Evolutionary conservation across 176 grass and related monocot species (phyloP), one percentile per base, ranked within the genome.

Genomic region (Bothriochloa decipiens): DNA sequence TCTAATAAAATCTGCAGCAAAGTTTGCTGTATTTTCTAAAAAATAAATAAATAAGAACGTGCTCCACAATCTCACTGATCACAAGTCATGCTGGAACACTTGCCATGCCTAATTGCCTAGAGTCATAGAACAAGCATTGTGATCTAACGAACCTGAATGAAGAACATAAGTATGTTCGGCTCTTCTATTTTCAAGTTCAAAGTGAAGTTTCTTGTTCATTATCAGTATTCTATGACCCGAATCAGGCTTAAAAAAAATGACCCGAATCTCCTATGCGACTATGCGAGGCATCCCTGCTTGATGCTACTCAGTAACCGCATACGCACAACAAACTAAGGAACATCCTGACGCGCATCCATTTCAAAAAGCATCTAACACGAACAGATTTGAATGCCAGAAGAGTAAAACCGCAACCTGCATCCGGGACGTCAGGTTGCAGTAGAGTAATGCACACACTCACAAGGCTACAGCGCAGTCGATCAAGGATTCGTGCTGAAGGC

Each of bases 381-480:
- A 33, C 47, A 9, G 25, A 65, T 33, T 26, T 8, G 22, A 26
- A 49, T 63, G 35, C 15, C 18, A 29, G 5, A 61, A n/a, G 6
- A 32, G 3, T 16, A 15, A 43, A 68, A 68, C 0, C 15, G 18
- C 52, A 74, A 20, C 22, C 50, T 61, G 25, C 52, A 82, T 45
- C 67, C 9, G 4, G 50, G 27, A 50, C 42, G 27, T 23, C 27
- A 72, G 14, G 29, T 55, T 2, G 33, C 12, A 43, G 57, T 26
- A 22, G 5, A 58, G 63, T 25, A 23, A 73, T 17, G 42, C 29
- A 53, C 46, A 40, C 18, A 35, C 18, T 25, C n/a, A 62, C 2
- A 84, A 42, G 70, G 65, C 52, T 65, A 83, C 43, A 36, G 63
- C 68, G 10, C 7, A 36, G 49, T 70, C 58, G 65, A 58, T 27